phyloP scores from a whole-genome alignment of 306 rosid genomes.

The Fragaria iinumae region DNA sequence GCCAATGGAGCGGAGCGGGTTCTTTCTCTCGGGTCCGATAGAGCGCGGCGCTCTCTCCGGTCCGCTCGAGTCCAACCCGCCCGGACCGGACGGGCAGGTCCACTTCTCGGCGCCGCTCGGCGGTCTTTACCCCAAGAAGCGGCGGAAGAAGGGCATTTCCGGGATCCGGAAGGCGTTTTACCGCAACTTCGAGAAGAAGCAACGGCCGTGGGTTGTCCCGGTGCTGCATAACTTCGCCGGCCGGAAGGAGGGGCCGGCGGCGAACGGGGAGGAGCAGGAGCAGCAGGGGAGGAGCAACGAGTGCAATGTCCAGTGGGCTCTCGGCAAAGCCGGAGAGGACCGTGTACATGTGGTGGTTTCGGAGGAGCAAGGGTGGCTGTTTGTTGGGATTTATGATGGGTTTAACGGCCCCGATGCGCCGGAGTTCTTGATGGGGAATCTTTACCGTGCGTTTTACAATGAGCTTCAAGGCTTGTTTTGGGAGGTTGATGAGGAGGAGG shows the following conservation, averaged over 20 bases:
- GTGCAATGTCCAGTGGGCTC: constrained; percentile 84
- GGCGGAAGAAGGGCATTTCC: constrained; percentile 64
- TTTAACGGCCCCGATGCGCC: constrained; percentile 93
- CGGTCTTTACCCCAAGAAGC: constrained; percentile 51
- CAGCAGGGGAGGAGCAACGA: constrained; percentile 19
- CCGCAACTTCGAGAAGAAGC: constrained; percentile 68
- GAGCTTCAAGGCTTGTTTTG: constrained; percentile 91
- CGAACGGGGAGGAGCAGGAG: constrained; percentile 42
- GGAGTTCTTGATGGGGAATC: constrained; percentile 79
- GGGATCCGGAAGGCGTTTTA: constrained; percentile 70
- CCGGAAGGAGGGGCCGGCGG: constrained; percentile 50
- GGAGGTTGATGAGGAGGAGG: constrained; percentile 53
- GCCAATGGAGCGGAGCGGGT: constrained; percentile 65
- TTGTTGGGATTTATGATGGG: constrained; percentile 89
- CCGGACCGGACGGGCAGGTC: constrained; percentile 34
- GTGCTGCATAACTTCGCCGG: constrained; percentile 63
- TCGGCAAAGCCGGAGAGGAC: constrained; percentile 92
- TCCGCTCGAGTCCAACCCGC: constrained; percentile 54
- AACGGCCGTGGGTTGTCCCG: constrained; percentile 92
- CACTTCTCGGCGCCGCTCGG: constrained; percentile 90
- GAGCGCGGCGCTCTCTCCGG: constrained; percentile 89
- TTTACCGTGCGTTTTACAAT: constrained; percentile 70
- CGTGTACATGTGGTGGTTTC: constrained; percentile 89
- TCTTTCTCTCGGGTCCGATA: constrained; percentile 92
- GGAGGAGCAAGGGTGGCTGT: constrained; percentile 89